Conservation (phyloP, 805 yeast genomes). For the Barnettozyma botsteinii region DNA sequence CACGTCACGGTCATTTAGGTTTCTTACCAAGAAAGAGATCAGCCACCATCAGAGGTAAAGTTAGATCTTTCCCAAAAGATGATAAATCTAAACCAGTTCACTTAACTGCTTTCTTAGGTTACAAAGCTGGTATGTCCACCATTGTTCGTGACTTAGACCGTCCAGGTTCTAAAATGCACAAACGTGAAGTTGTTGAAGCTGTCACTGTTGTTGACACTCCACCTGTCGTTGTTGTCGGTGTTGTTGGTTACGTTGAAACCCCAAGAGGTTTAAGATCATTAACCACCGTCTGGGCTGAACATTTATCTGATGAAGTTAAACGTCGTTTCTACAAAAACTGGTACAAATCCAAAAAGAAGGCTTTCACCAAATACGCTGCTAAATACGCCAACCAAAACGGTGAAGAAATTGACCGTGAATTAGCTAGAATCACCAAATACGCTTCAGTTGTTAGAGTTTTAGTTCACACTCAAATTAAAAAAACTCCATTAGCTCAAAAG, state of each 20-base stretch:
- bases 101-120: conserved; percentile 99
- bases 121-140: conserved; percentile 99
- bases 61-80: conserved; percentile 99
- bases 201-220: conserved; percentile 99
- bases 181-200: conserved; percentile 99
- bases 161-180: conserved; percentile 99
- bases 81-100: conserved; percentile 96
- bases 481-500: conserved; percentile 98
- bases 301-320: conserved; percentile 97
- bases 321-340: conserved; percentile 99
- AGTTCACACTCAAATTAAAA: conserved; percentile 99
- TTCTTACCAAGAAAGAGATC: conserved; percentile 99
- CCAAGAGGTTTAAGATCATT: conserved; percentile 99
- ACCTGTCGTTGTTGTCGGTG: conserved; percentile 98
- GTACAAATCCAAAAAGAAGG: conserved; percentile 99
- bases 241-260: conserved; percentile 99
- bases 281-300: conserved; percentile 99
- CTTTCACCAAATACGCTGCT: conserved; percentile 99
- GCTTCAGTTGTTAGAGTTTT: conserved; percentile 97
- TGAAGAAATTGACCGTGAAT: conserved; percentile 86
- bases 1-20: conserved; percentile 99
- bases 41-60: conserved; percentile 96
- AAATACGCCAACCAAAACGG: conserved; percentile 91
- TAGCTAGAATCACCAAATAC: conserved; percentile 98
- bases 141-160: conserved; percentile 99